These are phyloP conservation scores for Yarrowia phangngaensis DNA, from an alignment of 805 yeast genomes.

Conservation along the genomic window DNA sequence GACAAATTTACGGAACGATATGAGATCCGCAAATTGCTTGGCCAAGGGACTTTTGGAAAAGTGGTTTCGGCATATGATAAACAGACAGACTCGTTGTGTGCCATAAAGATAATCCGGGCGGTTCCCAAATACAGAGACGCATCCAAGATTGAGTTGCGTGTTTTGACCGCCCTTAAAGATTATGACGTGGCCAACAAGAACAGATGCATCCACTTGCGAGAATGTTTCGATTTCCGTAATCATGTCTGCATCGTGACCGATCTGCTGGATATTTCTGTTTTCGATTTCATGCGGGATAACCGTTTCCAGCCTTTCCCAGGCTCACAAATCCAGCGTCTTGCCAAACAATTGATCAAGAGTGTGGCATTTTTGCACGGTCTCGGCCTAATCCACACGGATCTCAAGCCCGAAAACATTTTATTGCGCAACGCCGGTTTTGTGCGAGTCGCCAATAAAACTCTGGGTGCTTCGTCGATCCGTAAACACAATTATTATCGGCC, in stretches of 20 bases:
- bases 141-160: slow-evolving; percentile 84
- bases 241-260: slow-evolving; percentile 95
- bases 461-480: slow-evolving; percentile 22
- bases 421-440: slow-evolving; percentile 52
- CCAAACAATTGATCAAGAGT: slow-evolving; percentile 77
- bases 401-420: slow-evolving; percentile 92
- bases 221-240: slow-evolving; percentile 86
- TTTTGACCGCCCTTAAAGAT: slow-evolving; percentile 65
- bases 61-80: slow-evolving; percentile 80
- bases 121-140: slow-evolving; percentile 95
- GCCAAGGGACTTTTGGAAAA: slow-evolving; percentile 92
- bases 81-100: slow-evolving; percentile 58
- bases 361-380: slow-evolving; percentile 88
- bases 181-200: slow-evolving; percentile 64
- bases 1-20: slow-evolving; percentile 59
- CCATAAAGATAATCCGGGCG: slow-evolving; percentile 87
- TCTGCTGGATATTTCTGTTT: slow-evolving; percentile 74
- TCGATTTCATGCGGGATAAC: slow-evolving; percentile 84
- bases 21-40: slow-evolving; percentile 61
- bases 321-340: slow-evolving; percentile 82
- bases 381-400: slow-evolving; percentile 88
- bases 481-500: slow-evolving; percentile 23
- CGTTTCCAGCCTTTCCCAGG: slow-evolving; percentile 90
- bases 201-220: slow-evolving; percentile 80
- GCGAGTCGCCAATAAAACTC: slow-evolving; percentile 37